Evolutionary conservation across 768 basidiomycete genomes (phyloP), one percentile per base, ranked within the genome.

Genomic region (Tylopilus intermedius): DNA sequence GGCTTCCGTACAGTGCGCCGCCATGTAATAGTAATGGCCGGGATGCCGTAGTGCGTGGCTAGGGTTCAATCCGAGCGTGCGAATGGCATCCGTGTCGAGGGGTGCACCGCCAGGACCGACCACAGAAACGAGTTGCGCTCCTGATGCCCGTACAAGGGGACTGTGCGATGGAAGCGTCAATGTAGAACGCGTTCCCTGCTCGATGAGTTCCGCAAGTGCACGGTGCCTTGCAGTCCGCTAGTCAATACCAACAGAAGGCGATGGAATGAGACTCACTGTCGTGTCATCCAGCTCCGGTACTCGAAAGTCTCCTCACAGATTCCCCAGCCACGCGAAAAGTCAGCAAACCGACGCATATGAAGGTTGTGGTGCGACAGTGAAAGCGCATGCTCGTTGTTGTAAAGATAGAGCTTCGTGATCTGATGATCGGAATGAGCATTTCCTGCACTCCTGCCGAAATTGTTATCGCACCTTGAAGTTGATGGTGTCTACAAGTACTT

Each of bases 241-340:
- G 22, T 9, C 1, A 30, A 3, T 3, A 9, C 14, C n/a, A 18
- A 27, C 18, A 18, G 51, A 9, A 54, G 1, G 15, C 8, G 26
- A 8, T 21, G 5, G 15, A 15, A 33, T 2, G 37, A 9, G 77
- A 93, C 90, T 96, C 18, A 18, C 18, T 18, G 18, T 18, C 18
- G 18, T 18, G 91, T 88, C 50, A 94, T 76, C 95, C 94, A 99
- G 58, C 89, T 90, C 95, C 95, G 97, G 65, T 86, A 97, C 66
- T 98, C 96, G 58, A 90, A 97, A 0, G 91, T 96, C 62, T 94
- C 90, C 61, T 94, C 92, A 14, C 94, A 94, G 50, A 97, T 97
- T 8, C 91, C 90, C 95, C 96, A 97, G 1, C 87, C 86, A 18
- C 88, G 74, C 5, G 89, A 88, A 58, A 99, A 82, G 61, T 93